These are phyloP conservation scores for Apocynum venetum DNA, from an alignment of 257 asterid genomes.

Conservation along the genomic window DNA sequence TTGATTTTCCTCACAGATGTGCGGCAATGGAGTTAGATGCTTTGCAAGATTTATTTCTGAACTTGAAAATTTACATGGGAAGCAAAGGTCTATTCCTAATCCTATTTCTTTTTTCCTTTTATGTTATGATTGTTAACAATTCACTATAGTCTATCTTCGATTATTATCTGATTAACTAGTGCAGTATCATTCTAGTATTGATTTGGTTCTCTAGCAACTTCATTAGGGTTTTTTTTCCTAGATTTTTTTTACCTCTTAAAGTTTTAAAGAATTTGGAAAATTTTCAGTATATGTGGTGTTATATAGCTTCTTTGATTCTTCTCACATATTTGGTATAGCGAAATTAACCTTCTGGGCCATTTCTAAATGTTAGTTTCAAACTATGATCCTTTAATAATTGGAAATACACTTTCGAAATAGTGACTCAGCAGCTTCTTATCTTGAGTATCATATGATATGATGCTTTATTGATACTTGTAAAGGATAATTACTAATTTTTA, in stretches of 20 bases:
- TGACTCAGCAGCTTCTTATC: background rate
- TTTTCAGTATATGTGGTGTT: too few species aligned
- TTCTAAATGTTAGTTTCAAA: background rate
- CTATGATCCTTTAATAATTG: background rate
- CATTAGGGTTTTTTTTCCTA: background rate
- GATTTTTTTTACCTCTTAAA: background rate
- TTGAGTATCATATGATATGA: background rate
- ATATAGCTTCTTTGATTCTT: background rate
- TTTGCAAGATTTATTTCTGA: constrained; percentile 78
- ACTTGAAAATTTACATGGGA: constrained; percentile 70
- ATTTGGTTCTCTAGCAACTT: background rate
- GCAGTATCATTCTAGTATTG: too few species aligned
- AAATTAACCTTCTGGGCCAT: background rate
- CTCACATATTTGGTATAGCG: background rate
- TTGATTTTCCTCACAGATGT: constrained; percentile 55
- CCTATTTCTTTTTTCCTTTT: background rate
- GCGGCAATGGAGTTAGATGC: constrained; percentile 98
- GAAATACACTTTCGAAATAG: background rate
- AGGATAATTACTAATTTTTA: background rate
- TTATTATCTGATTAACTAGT: background rate
- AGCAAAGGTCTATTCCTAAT: constrained; percentile 45
- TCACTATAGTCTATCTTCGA: background rate
- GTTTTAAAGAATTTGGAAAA: background rate
- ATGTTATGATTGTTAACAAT: background rate
- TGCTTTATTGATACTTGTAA: background rate